Evolutionary conservation across 1,284 basidiomycete genomes (phyloP), one percentile per base, ranked within the genome.

Genomic region (Ganoderma lucidum): DNA sequence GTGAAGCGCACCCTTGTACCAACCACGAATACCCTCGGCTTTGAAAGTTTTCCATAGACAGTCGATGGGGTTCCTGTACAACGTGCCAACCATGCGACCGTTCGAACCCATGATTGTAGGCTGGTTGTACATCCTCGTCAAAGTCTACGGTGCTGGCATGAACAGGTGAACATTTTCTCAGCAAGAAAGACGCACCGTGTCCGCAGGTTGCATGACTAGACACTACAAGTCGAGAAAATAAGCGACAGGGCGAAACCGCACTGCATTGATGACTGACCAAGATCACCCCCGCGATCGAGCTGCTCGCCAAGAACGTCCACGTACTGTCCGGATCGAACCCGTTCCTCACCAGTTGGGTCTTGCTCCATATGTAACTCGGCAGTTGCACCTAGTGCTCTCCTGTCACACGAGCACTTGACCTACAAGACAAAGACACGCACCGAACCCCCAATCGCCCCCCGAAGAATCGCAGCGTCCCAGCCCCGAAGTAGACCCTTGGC

Each of bases 331-430:
- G 85, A 60, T 86, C 87, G 67, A 93, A 85, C 5, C 89, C 89
- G 71, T 87, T 82, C 32, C 86, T 83, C 9, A 90, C 86, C 62
- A 96, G 82, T 66, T 90, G 86, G 59, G 85, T 87, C 80, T 97
- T 97, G 58, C 93, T 92, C 80, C 94, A 93, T 74, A 95, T 96
- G 80, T 98, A 98, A 60, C 93, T 94, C 0, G 96, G 96, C 51
- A 98, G 81, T 88, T 98, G 97, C 3, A 95, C 94, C 90, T 94
- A 17, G 19, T 15, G 28, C 37, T 30, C 23, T 19, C 3, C 4
- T 12, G 59, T 61, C 59, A 15, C 65, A 37, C n/a, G 6, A 37
- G 28, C 32, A 10, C 53, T 15, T n/a, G 15, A 39, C 19, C 12
- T n/a, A 28, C 19, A n/a, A 15, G 6, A 30, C 1, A 42, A 23